Conservation (phyloP, 2,329 filamentous ascomycete genomes). For the Nigrograna mackinnonii region DNA sequence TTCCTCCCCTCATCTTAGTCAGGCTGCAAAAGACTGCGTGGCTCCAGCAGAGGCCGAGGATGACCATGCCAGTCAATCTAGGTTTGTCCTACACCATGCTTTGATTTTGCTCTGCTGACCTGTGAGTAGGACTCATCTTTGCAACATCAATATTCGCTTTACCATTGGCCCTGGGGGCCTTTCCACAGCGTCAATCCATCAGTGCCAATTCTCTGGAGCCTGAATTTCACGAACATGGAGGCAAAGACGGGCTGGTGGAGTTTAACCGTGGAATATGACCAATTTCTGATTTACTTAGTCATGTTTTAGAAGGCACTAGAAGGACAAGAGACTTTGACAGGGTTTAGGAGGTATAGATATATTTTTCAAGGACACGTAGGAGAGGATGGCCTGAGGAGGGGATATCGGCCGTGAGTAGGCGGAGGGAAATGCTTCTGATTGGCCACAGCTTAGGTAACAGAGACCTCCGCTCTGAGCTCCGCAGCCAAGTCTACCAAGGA, state of each 20-base stretch:
- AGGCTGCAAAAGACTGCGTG: conserved; percentile 81
- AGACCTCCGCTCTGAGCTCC: conserved; percentile 2
- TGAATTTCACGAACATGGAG: conserved; percentile 83
- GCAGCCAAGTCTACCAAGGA: not conserved
- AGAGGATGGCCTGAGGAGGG: too few relatives aligned
- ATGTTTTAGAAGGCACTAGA: too few relatives aligned
- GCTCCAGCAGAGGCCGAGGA: conserved; percentile 74
- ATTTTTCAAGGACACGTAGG: too few relatives aligned
- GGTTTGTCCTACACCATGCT: conserved; percentile 43
- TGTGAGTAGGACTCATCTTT: conserved; percentile 67
- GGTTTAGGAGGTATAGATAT: too few relatives aligned
- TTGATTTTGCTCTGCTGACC: conserved; percentile 18
- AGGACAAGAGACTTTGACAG: too few relatives aligned
- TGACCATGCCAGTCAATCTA: conserved; percentile 83
- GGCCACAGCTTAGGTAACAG: too few relatives aligned
- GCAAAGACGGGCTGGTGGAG: conserved; percentile 81
- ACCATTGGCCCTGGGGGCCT: conserved; percentile 86
- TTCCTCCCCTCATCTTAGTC: conserved; percentile 86
- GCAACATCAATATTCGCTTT: conserved; percentile 85
- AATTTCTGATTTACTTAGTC: too few relatives aligned
- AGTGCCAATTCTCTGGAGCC: conserved; percentile 75
- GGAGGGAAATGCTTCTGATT: conserved; percentile 21
- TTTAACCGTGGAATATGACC: conserved; percentile 90
- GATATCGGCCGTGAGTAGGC: too few relatives aligned
- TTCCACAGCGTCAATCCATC: conserved; percentile 88